Evolutionary conservation across 2,329 filamentous ascomycete genomes (phyloP).

Genomic region (Zarea fungicola): DNA sequence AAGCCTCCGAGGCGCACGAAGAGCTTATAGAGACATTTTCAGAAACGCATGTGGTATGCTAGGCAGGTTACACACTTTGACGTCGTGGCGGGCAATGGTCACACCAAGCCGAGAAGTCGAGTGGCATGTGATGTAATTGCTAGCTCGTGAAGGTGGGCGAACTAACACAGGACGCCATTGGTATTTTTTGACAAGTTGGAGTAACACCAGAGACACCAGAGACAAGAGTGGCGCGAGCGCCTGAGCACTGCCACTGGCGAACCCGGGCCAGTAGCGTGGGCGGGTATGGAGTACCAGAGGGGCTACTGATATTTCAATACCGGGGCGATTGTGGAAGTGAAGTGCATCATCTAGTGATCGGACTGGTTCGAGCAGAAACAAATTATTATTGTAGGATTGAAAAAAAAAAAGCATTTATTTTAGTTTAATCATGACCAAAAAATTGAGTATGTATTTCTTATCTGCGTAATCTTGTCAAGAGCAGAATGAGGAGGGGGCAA

Average conservation of each 20-base stretch:
- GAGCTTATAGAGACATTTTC: constrained; percentile 9
- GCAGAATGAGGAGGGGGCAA: neutral
- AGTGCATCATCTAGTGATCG: neutral
- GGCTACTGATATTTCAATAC: neutral
- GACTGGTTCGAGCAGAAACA: too few species aligned
- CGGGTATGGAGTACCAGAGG: neutral
- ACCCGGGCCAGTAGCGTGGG: neutral
- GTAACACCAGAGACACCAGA: neutral
- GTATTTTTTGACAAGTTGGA: neutral
- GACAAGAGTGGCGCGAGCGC: too few species aligned
- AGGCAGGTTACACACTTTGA: neutral
- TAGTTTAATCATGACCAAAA: neutral
- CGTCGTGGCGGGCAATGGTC: neutral
- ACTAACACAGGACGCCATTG: neutral
- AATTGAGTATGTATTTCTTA: neutral
- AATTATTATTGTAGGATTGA: too few species aligned
- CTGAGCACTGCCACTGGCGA: neutral
- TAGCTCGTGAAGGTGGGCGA: neutral
- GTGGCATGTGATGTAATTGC: constrained; percentile 21
- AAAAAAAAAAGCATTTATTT: too few species aligned
- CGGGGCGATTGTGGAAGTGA: neutral
- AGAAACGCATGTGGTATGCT: neutral
- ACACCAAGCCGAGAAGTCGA: constrained; percentile 1
- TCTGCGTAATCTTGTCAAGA: neutral
- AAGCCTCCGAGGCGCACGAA: constrained; percentile 19